Percentiles rank a stretch among this genome's conserved stretches.
Conservation (phyloP, 2,329 filamentous ascomycete genomes). For the Fusarium paranaense region DNA sequence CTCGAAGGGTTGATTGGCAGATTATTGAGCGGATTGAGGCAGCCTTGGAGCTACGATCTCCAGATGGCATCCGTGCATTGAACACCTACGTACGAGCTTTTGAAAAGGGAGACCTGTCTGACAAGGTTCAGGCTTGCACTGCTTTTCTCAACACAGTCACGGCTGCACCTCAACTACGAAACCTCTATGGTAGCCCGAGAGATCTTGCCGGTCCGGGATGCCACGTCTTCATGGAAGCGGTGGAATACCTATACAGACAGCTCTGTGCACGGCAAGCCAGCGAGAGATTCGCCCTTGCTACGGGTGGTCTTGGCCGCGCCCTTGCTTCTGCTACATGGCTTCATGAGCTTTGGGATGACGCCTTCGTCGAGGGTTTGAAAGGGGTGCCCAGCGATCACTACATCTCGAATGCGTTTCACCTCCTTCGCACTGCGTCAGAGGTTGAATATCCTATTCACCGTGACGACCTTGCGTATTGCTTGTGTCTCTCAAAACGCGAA, state of each 20-base stretch:
- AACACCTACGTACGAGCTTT: background rate
- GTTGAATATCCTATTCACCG: constrained; percentile 1
- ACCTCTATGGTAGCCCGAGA: background rate
- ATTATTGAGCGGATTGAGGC: constrained; percentile 8
- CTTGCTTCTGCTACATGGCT: constrained; percentile 18
- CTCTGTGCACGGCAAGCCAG: background rate
- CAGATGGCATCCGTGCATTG: background rate
- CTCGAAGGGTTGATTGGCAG: constrained; percentile 4
- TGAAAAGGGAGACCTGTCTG: background rate
- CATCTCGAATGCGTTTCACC: constrained; percentile 7
- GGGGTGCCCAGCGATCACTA: constrained; percentile 5
- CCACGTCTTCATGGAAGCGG: background rate
- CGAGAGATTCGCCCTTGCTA: constrained; percentile 13
- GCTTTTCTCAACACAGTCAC: background rate
- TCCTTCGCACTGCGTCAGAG: background rate
- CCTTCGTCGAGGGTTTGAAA: constrained; percentile 8
- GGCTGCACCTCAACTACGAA: constrained; percentile 6
- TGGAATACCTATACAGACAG: constrained; percentile 1
- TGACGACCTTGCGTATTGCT: constrained; percentile 8
- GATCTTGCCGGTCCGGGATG: constrained; percentile 9
- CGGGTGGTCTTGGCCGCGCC: constrained; percentile 9
- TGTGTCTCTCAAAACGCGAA: constrained; percentile 1
- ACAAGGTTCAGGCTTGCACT: constrained; percentile 4
- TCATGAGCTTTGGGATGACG: constrained; percentile 12
- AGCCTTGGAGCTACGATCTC: constrained; percentile 3